phyloP scores from a whole-genome alignment of 2,329 filamentous ascomycete species.

The Diaporthe ilicicola region DNA sequence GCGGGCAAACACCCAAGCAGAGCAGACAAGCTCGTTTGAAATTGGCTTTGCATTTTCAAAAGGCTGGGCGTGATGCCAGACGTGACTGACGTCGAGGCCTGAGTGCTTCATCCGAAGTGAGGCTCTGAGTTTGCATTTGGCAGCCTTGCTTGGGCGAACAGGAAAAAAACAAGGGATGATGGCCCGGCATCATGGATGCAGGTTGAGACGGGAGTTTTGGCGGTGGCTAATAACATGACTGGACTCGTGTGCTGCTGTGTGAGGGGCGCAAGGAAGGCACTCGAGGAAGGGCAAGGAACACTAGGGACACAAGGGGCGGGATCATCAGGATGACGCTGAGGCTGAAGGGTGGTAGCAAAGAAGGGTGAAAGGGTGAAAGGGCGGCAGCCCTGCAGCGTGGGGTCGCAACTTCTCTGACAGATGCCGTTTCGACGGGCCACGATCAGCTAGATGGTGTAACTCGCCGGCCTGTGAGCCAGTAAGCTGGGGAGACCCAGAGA shows the following conservation, averaged over 20 bases:
- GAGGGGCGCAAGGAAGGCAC: no score
- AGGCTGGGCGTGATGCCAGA: conserved; percentile 11
- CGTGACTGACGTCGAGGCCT: neutral
- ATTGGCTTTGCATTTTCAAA: conserved; percentile 16
- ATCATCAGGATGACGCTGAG: conserved; percentile 13
- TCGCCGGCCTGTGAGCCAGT: conserved; percentile 17
- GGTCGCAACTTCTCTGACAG: conserved; percentile 19
- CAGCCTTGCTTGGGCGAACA: neutral
- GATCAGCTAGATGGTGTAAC: conserved; percentile 30
- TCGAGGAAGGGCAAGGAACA: no score
- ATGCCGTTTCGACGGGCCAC: conserved; percentile 25
- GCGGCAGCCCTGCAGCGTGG: conserved; percentile 3
- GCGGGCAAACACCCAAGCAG: conserved; percentile 1
- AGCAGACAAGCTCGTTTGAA: conserved; percentile 12
- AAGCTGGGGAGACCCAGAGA: neutral
- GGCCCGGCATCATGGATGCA: conserved; percentile 21
- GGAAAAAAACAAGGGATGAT: neutral
- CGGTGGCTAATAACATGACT: conserved; percentile 3
- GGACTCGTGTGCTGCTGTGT: neutral
- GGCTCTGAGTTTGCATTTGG: conserved; percentile 13
- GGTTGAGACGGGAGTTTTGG: conserved; percentile 17
- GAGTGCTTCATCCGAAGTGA: conserved; percentile 5
- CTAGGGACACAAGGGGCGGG: neutral
- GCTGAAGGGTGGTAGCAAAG: neutral
- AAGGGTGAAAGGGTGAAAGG: neutral